These are phyloP conservation scores for Pseudogymnoascus pannorum DNA, from an alignment of 2,329 filamentous ascomycete genomes.

Conservation along the genomic window DNA sequence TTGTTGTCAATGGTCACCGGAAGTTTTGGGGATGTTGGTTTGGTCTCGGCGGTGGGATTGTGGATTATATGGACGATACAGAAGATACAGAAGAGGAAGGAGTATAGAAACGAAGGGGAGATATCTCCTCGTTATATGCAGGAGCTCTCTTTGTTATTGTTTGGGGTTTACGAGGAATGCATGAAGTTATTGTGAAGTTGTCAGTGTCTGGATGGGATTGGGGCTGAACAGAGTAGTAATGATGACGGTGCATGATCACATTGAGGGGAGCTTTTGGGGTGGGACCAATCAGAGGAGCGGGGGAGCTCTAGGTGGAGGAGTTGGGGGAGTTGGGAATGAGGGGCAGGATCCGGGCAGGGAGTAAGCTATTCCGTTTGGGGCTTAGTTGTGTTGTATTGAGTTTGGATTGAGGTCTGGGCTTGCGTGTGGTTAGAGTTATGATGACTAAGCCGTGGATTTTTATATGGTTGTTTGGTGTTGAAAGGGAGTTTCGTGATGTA, in stretches of 20 bases:
- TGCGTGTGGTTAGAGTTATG: not conserved
- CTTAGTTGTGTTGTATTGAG: not conserved
- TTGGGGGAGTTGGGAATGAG: not conserved
- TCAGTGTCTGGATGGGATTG: not conserved
- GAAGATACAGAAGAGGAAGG: not conserved
- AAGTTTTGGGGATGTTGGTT: not conserved
- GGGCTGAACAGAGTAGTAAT: not conserved
- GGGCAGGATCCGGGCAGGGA: not conserved
- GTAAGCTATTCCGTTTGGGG: not conserved
- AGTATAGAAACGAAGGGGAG: not conserved
- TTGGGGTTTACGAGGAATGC: not conserved
- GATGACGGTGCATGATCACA: not conserved
- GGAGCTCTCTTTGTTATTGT: not conserved
- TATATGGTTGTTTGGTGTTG: not conserved
- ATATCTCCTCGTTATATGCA: not conserved
- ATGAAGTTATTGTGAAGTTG: not conserved
- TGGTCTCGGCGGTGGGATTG: not conserved
- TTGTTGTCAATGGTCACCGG: not conserved
- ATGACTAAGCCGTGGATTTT: not conserved
- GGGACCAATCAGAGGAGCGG: not conserved
- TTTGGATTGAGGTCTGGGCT: not conserved
- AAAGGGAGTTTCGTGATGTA: not conserved
- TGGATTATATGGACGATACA: too few relatives aligned
- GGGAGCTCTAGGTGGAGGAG: not conserved
- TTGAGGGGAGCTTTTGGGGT: not conserved